These are phyloP conservation scores for Venturia pyrina DNA, from an alignment of 2,329 filamentous ascomycete genomes.

Conservation along the genomic window DNA sequence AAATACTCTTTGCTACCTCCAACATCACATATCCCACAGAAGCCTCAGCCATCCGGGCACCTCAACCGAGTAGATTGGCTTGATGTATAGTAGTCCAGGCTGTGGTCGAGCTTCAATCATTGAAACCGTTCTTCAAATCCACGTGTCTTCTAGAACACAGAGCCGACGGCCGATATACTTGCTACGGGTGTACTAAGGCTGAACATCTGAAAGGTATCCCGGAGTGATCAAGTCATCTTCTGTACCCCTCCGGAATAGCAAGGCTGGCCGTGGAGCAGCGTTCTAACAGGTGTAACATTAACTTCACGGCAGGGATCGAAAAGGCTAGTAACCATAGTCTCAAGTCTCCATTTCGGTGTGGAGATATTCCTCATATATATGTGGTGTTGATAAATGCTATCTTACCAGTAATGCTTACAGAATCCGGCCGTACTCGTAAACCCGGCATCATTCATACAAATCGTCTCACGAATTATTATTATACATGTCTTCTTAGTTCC, in stretches of 20 bases:
- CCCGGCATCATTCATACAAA: background rate
- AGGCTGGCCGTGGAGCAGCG: no score
- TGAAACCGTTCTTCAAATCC: background rate
- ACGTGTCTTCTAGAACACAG: background rate
- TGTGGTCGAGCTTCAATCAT: background rate
- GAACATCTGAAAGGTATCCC: no score
- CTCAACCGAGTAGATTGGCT: background rate
- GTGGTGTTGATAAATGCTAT: background rate
- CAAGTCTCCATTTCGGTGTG: no score
- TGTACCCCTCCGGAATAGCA: no score
- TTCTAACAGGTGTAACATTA: no score
- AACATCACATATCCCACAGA: no score
- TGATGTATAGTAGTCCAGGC: no score
- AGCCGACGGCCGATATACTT: background rate
- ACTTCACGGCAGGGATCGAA: background rate
- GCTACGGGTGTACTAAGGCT: no score
- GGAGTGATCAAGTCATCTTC: no score
- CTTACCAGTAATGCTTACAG: background rate
- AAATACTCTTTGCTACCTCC: no score
- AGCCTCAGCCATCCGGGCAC: background rate
- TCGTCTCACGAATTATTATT: background rate
- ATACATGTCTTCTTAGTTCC: background rate
- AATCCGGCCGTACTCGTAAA: background rate
- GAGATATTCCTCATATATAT: no score
- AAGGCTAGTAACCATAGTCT: no score